phyloP scores from a whole-genome alignment of 1,284 basidiomycete species.

The Sanguinoderma infundibulare region DNA sequence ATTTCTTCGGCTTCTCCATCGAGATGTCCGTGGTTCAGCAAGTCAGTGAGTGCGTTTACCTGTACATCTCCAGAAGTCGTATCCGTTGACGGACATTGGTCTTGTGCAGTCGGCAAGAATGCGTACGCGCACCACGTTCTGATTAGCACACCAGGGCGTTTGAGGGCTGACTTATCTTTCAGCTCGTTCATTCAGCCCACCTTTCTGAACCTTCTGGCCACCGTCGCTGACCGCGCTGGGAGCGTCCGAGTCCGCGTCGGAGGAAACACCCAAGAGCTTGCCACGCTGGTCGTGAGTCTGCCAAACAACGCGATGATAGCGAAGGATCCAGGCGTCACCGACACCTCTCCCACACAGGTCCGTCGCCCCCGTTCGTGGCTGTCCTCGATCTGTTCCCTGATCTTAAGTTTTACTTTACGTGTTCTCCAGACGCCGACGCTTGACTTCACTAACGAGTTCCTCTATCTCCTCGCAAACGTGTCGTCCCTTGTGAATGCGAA shows the following conservation, averaged over 20 bases:
- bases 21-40: slow-evolving; percentile 74
- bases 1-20: slow-evolving; percentile 73
- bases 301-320: slow-evolving; percentile 50
- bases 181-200: slow-evolving; percentile 56
- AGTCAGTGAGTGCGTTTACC: slow-evolving; percentile 51
- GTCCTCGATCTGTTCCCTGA: neutral
- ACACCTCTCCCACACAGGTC: neutral
- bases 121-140: slow-evolving; percentile 45
- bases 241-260: slow-evolving; percentile 64
- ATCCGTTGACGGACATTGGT: neutral
- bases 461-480: slow-evolving; percentile 48
- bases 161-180: neutral
- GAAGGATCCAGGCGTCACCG: slow-evolving; percentile 48
- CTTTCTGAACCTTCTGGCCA: slow-evolving; percentile 76
- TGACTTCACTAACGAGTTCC: slow-evolving; percentile 44
- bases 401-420: neutral
- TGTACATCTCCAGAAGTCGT: neutral
- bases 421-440: slow-evolving; percentile 37
- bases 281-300: slow-evolving; percentile 51
- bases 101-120: slow-evolving; percentile 52
- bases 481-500: slow-evolving; percentile 42
- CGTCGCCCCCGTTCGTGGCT: neutral
- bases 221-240: slow-evolving; percentile 61
- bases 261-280: slow-evolving; percentile 76
- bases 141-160: neutral